Evolutionary conservation across 805 yeast species (phyloP).

Genomic region (Kazachstania martiniae): DNA sequence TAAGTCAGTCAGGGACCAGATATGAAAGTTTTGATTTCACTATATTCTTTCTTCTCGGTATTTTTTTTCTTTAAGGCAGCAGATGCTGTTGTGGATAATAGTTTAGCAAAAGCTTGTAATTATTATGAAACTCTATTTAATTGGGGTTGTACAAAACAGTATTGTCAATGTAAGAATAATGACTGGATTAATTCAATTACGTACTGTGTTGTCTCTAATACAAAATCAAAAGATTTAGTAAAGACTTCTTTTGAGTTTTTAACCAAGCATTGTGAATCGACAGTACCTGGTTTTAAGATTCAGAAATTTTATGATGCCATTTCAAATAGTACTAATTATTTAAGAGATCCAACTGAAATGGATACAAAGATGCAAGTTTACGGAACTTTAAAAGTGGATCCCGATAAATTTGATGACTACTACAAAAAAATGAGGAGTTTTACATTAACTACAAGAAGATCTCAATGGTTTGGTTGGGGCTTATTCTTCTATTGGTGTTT

Average conservation of each 20-base stretch:
- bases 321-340: constrained; percentile 29
- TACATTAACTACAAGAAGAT: constrained; percentile 28
- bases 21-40: too few species aligned
- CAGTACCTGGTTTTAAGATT: too few species aligned
- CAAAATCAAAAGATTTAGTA: too few species aligned
- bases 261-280: too few species aligned
- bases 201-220: constrained; percentile 34
- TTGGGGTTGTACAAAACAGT: constrained; percentile 35
- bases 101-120: constrained; percentile 2
- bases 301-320: constrained; percentile 26
- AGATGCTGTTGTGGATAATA: too few species aligned
- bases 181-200: constrained; percentile 38
- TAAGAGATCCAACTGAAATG: constrained; percentile 21
- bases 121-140: constrained; percentile 31
- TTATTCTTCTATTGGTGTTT: constrained; percentile 32
- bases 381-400: constrained; percentile 28
- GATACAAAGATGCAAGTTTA: constrained; percentile 18
- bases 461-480: constrained; percentile 39
- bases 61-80: too few species aligned
- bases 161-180: constrained; percentile 34
- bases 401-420: constrained; percentile 26
- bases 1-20: too few species aligned
- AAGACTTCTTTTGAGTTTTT: too few species aligned
- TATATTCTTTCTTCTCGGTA: too few species aligned
- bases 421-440: constrained; percentile 29